Conservation (phyloP, 768 basidiomycete species). For the Rhodotorula kratochvilovae region DNA sequence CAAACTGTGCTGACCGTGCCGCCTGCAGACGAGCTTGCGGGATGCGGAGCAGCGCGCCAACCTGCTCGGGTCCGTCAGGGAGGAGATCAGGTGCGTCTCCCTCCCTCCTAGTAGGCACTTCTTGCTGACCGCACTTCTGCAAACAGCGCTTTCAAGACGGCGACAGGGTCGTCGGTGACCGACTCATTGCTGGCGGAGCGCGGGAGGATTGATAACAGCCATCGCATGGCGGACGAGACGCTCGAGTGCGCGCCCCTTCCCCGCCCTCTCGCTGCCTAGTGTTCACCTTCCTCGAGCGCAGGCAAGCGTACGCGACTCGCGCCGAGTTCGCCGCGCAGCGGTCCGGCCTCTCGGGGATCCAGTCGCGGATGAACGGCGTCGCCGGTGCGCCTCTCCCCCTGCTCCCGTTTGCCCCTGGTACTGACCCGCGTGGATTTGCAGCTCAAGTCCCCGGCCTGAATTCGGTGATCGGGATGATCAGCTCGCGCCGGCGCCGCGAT, state of each 20-base stretch:
- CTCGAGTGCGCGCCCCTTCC: conserved; percentile 61
- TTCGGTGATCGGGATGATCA: conserved; percentile 84
- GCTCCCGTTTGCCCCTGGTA: neutral
- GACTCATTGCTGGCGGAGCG: conserved; percentile 85
- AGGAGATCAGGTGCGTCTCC: conserved; percentile 83
- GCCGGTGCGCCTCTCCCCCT: conserved; percentile 58
- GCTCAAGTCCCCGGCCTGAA: conserved; percentile 81
- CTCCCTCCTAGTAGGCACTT: neutral
- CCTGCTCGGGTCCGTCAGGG: conserved; percentile 80
- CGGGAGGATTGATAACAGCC: conserved; percentile 81
- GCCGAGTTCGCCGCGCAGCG: conserved; percentile 85
- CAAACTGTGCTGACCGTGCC: neutral
- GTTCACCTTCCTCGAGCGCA: conserved; percentile 44
- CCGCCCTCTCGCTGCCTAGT: neutral
- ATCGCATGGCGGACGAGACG: conserved; percentile 88
- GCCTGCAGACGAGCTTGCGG: conserved; percentile 66
- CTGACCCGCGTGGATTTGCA: neutral
- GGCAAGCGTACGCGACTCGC: conserved; percentile 95
- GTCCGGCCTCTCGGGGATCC: conserved; percentile 67
- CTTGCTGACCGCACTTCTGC: too few species aligned
- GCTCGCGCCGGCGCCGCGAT: conserved; percentile 80
- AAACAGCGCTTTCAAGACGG: conserved; percentile 36
- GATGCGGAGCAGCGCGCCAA: conserved; percentile 80
- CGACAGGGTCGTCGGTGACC: conserved; percentile 45
- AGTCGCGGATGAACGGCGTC: conserved; percentile 75